Evolutionary conservation across 2,329 filamentous ascomycete species (phyloP), one percentile per base, ranked within the genome.

Genomic region (Colletotrichum tanaceti): DNA sequence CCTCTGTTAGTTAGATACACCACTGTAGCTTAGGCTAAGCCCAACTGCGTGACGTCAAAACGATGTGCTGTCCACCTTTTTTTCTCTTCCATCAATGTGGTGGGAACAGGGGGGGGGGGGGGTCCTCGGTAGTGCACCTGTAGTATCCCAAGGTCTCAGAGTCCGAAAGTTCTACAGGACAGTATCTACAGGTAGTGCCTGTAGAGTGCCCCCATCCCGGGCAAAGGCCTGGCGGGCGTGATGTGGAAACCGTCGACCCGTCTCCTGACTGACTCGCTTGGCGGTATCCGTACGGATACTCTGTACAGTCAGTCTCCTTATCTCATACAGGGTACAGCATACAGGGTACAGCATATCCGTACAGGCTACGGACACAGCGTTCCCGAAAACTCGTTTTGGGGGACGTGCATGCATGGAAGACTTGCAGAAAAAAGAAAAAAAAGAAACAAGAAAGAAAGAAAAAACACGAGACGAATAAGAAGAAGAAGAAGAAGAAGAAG

Each of bases 221-320:
- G 28, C 28, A 55, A 43, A 50, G 18, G 41, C 44, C 47, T n/a
- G n/a, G n/a, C n/a, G 47, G 47, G 46, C 28, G 35, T 50, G 35
- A 24, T 41, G 66, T 53, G 66, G 65, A 18, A 28, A 43, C 66
- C 43, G 44, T 50, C 66, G n/a, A n/a, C n/a, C n/a, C n/a, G n/a
- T n/a, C n/a, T 68, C 60, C 66, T 68, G 66, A 68, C 66, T 68
- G 66, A 68, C 66, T 68, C 66, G 66, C 63, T 60, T 60, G 57
- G 57, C 43, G n/a, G 57, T 43, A 18, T 9, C n/a, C n/a, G n/a
- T n/a, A n/a, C n/a, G n/a, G n/a, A n/a, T n/a, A n/a, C n/a, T n/a
- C n/a, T n/a, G n/a, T n/a, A n/a, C n/a, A n/a, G n/a, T n/a, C n/a
- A 4, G 28, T 60, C 55, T 65, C 43, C 55, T 68, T 68, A 68